Conservation (phyloP, 345 rosid genomes). For the Eucalyptus polybractea region DNA sequence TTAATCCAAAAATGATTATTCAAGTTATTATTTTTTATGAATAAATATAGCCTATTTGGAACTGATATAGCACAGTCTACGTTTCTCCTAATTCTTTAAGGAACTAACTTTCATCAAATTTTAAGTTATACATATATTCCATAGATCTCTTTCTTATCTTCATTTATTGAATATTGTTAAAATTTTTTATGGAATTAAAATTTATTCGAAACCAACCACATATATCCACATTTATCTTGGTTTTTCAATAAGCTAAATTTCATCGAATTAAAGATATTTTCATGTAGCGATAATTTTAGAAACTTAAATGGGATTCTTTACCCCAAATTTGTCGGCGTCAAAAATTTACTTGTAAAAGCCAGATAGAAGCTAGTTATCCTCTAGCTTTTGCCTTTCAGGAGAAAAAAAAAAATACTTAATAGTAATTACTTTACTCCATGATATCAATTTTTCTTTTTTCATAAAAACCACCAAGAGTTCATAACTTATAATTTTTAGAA, state of each 20-base stretch:
- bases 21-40: background rate
- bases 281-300: background rate
- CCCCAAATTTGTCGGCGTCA: too few relatives aligned
- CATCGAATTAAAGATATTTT: background rate
- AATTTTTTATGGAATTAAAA: rapidly evolving
- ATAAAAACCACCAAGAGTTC: background rate
- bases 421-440: background rate
- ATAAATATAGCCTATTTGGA: background rate
- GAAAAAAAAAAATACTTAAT: too few relatives aligned
- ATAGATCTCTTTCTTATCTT: background rate
- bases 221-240: background rate
- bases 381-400: too few relatives aligned
- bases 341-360: too few relatives aligned
- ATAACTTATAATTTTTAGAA: background rate
- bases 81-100: background rate
- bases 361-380: too few relatives aligned
- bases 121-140: background rate
- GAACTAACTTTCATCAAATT: background rate
- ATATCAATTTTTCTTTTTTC: background rate
- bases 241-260: background rate
- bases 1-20: background rate
- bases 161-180: background rate
- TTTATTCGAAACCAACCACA: background rate
- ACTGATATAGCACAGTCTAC: background rate
- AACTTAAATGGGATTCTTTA: background rate